These are phyloP conservation scores for Candida chauliodis DNA, from an alignment of 805 yeast species.

Conservation along the genomic window DNA sequence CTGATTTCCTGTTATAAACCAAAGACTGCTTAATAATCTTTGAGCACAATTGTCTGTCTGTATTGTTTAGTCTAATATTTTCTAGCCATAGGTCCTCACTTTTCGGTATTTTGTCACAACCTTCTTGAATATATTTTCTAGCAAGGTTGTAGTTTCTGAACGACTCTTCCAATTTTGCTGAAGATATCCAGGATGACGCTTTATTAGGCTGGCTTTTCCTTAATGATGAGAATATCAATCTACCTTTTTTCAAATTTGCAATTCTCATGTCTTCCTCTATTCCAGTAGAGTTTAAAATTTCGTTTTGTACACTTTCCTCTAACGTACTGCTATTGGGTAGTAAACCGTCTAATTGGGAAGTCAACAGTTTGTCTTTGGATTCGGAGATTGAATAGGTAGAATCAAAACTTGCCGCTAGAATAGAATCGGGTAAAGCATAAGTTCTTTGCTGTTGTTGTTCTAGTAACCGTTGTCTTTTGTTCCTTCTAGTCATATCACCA, in stretches of 20 bases:
- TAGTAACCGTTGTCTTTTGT: constrained; percentile 65
- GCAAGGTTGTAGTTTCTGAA: constrained; percentile 58
- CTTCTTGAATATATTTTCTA: constrained; percentile 60
- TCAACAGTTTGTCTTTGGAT: constrained; percentile 62
- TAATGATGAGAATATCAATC: constrained; percentile 62
- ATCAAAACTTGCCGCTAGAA: constrained; percentile 36
- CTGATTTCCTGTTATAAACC: constrained; percentile 49
- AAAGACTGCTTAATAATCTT: constrained; percentile 66
- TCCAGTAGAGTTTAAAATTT: constrained; percentile 7
- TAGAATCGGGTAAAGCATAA: constrained; percentile 79
- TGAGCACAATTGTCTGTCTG: constrained; percentile 45
- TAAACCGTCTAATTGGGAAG: constrained; percentile 46
- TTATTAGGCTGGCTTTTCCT: constrained; percentile 69
- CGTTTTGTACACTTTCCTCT: constrained; percentile 22
- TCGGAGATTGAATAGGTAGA: constrained; percentile 51
- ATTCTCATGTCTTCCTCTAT: constrained; percentile 8
- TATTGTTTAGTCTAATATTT: constrained; percentile 58
- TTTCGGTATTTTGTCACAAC: constrained; percentile 63
- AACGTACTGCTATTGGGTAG: constrained; percentile 10
- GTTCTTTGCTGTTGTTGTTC: constrained; percentile 62
- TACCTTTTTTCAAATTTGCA: constrained; percentile 32
- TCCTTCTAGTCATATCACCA: constrained; percentile 77
- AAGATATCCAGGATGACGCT: constrained; percentile 81
- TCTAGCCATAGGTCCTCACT: constrained; percentile 83
- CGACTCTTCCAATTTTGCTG: constrained; percentile 73